Conservation (phyloP, 257 asterid species). For the Leptodermis oblonga region DNA sequence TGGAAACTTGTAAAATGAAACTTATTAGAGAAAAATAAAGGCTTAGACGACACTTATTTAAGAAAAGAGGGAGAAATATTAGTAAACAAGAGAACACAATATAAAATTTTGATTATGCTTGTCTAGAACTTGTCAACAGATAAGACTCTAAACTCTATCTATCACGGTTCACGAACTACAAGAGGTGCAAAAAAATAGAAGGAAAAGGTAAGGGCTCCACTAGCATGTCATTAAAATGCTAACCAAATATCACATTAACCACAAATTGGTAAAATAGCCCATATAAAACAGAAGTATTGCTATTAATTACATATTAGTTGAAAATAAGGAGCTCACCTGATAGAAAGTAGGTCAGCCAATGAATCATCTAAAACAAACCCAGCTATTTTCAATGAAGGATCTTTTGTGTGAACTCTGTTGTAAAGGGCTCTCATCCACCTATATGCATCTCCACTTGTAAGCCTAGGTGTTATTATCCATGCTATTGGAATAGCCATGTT, state of each 20-base stretch:
- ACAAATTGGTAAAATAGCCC: not conserved
- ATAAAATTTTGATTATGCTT: not conserved
- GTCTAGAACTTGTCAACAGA: not conserved
- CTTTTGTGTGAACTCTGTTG: conserved; percentile 77
- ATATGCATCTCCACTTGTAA: conserved; percentile 53
- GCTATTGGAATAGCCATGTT: conserved; percentile 99
- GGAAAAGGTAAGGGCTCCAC: not conserved
- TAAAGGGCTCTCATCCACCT: conserved; percentile 94
- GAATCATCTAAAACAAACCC: conserved; percentile 94
- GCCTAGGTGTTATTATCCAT: conserved; percentile 76
- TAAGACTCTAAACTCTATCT: not conserved
- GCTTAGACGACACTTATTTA: no score
- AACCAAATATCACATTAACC: not conserved
- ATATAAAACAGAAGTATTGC: not conserved
- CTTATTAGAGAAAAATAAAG: no score
- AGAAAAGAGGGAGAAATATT: no score
- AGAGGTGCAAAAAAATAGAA: not conserved
- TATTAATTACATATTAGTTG: conserved; percentile 10
- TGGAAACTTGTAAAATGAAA: no score
- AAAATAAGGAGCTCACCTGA: conserved; percentile 46
- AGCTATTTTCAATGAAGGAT: conserved; percentile 94
- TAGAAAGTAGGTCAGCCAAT: conserved; percentile 54
- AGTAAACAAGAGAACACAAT: not conserved
- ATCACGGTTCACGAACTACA: not conserved
- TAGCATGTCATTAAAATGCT: not conserved